Evolutionary conservation across 805 yeast genomes (phyloP), one percentile per base, ranked within the genome.

Genomic region (Saturnispora halmiae): DNA sequence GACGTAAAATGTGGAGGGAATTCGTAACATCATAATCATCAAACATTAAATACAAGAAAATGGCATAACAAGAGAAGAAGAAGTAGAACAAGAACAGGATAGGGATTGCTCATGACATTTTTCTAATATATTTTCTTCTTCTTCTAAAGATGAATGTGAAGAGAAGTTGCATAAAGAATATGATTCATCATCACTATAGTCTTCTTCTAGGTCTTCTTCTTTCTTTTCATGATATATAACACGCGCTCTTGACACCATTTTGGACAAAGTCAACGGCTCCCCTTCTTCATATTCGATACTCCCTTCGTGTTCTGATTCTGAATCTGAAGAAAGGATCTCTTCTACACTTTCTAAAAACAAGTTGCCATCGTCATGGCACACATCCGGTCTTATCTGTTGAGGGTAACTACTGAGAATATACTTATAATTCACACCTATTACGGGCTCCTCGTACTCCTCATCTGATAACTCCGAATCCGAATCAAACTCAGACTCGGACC

Each of bases 91-190:
- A n/a, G n/a, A n/a, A n/a, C n/a, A n/a, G n/a, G n/a, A n/a, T n/a
- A n/a, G n/a, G n/a, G n/a, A 22, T 22, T 22, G 26, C 9, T 22
- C 26, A 22, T 22, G 10, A 22, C 10, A 22, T 22, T 10, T 7
- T 22, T 22, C 26, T 22, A 22, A 22, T 22, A 7, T 6, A 22
- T 22, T 22, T 22, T 6, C 9, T 7, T 22, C 4, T 30, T 38
- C 41, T 9, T 38, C 41, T 15, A 38, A 4, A 8, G 41, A 38
- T 11, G 41, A 38, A 10, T 25, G 10, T 6, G 36, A 31, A 19
- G 41, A 38, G 16, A 36, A 38, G 27, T 31, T 31, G 10, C 36
- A 38, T 15, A 38, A 31, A n/a, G 41, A 38, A 9, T 31, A 36
- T 9, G 32, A 11, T 4, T 36, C 39, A 6, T 36, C 39, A 13